These are phyloP conservation scores for Pseudopithomyces maydicus DNA, from an alignment of 2,329 filamentous ascomycete species.

Conservation along the genomic window DNA sequence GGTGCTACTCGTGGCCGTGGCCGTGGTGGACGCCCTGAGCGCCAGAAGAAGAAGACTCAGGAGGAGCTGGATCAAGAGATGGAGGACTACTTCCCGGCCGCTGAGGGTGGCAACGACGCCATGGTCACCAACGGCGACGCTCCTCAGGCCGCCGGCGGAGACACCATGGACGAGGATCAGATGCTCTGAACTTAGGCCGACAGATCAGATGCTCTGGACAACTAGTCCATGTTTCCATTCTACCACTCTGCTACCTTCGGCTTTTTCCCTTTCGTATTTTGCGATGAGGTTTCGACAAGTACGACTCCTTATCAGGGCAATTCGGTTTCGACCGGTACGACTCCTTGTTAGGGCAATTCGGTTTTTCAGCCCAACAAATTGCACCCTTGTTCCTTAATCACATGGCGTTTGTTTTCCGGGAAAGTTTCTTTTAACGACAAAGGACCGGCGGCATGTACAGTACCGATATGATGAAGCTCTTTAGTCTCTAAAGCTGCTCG, in stretches of 20 bases:
- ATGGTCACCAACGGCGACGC: conserved; percentile 52
- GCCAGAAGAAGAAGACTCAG: conserved; percentile 85
- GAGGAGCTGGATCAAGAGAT: conserved; percentile 98
- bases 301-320: conserved; percentile 4
- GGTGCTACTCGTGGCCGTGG: conserved; percentile 55
- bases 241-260: conserved; percentile 1
- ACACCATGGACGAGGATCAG: conserved; percentile 48
- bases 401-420: neutral
- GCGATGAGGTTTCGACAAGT: conserved; percentile 16
- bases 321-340: conserved; percentile 16
- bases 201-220: conserved; percentile 46
- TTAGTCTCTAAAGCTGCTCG: conserved; percentile 18
- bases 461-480: conserved; percentile 18
- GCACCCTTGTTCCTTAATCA: conserved; percentile 13
- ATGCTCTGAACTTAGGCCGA: too few relatives aligned
- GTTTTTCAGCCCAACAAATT: conserved; percentile 8
- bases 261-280: conserved; percentile 13
- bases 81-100: conserved; percentile 84
- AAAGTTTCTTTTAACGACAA: conserved; percentile 3
- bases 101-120: conserved; percentile 49
- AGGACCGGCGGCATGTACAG: conserved; percentile 26
- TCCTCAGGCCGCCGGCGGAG: conserved; percentile 49
- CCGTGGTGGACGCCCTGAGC: conserved; percentile 50
- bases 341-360: conserved; percentile 3
- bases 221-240: neutral